phyloP scores from a whole-genome alignment of 176 grass and related monocot species.

The Aegilops longissima region DNA sequence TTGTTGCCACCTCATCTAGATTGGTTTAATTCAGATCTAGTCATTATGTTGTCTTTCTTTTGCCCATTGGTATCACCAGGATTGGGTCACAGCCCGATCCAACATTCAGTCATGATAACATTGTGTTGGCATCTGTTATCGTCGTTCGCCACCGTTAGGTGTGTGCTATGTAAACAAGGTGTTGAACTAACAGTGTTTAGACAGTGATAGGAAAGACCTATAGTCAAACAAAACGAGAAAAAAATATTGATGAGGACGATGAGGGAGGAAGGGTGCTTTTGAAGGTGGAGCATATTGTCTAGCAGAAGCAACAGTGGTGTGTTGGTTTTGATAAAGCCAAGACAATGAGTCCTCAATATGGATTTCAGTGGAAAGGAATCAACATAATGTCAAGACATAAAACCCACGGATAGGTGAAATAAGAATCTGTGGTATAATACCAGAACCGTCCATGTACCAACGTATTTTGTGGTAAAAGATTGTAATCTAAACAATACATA shows the following conservation, averaged over 20 bases:
- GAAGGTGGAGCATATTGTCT: neutral
- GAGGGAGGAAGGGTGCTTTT: neutral
- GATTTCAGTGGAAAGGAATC: neutral
- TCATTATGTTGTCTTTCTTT: no score
- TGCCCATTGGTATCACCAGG: no score
- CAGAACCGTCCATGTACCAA: neutral
- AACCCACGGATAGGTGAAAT: neutral
- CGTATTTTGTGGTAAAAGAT: neutral
- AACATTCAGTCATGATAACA: neutral
- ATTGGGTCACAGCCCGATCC: neutral
- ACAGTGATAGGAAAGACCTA: neutral
- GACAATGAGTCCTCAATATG: neutral
- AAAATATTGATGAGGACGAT: neutral
- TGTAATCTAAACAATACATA: neutral
- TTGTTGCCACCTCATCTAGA: no score
- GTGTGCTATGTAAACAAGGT: neutral
- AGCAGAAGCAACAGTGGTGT: neutral
- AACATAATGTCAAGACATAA: neutral
- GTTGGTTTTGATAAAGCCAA: neutral
- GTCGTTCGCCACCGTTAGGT: neutral
- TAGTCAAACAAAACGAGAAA: neutral
- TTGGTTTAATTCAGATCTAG: no score
- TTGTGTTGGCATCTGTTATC: neutral
- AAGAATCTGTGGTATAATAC: neutral
- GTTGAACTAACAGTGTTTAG: neutral